Evolutionary conservation across 768 basidiomycete genomes (phyloP).

Genomic region (Lentinula lateritia): DNA sequence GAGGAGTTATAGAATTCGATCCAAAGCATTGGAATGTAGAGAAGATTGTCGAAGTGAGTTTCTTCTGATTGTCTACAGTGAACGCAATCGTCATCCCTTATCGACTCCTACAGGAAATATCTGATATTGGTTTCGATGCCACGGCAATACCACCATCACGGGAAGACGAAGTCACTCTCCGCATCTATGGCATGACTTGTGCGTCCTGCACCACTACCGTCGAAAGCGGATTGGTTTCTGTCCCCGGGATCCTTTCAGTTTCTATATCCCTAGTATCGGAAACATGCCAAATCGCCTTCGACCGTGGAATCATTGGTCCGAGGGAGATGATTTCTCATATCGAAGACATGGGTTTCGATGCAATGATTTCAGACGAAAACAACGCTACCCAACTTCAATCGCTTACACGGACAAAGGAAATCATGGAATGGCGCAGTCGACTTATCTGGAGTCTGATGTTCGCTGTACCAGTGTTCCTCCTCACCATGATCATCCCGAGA

Average conservation of each 20-base stretch:
- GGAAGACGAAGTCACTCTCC: slow-evolving; percentile 65
- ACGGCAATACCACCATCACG: slow-evolving; percentile 61
- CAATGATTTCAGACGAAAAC: slow-evolving; percentile 74
- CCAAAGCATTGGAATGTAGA: slow-evolving; percentile 72
- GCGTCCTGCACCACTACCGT: slow-evolving; percentile 75
- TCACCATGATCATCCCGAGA: slow-evolving; percentile 78
- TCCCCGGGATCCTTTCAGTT: slow-evolving; percentile 72
- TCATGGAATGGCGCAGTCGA: slow-evolving; percentile 81
- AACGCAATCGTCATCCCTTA: slow-evolving; percentile 8
- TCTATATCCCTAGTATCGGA: slow-evolving; percentile 74
- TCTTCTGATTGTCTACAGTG: background rate
- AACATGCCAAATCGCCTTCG: slow-evolving; percentile 71
- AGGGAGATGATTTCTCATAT: slow-evolving; percentile 87
- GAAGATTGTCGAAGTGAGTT: slow-evolving; percentile 69
- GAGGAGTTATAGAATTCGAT: slow-evolving; percentile 89
- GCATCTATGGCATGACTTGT: slow-evolving; percentile 91
- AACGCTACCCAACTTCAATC: slow-evolving; percentile 83
- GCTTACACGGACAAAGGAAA: slow-evolving; percentile 84
- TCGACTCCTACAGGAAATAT: slow-evolving; percentile 65
- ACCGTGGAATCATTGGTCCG: slow-evolving; percentile 64
- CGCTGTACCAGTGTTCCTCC: slow-evolving; percentile 90
- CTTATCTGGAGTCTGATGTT: slow-evolving; percentile 73
- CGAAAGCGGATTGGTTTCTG: slow-evolving; percentile 57
- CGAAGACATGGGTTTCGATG: slow-evolving; percentile 88
- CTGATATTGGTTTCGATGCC: slow-evolving; percentile 90